Conservation (phyloP, 176 grass and related monocot genomes). For the Tillandsia leiboldiana region DNA sequence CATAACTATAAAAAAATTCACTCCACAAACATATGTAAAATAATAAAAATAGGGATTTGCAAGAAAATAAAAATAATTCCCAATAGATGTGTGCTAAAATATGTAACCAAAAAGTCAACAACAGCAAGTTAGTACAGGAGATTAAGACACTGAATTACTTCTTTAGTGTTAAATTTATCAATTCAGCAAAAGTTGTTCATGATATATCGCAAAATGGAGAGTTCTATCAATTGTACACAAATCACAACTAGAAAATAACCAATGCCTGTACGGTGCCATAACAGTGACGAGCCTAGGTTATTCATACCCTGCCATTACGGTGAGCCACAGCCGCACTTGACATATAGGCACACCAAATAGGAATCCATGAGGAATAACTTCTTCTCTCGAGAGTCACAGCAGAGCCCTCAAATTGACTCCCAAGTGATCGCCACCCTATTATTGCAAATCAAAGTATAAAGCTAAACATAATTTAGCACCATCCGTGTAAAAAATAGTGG, state of each 20-base stretch:
- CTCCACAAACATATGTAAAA: too few relatives aligned
- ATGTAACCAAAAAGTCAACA: not conserved
- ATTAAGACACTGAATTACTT: not conserved
- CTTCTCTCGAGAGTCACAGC: conserved; percentile 41
- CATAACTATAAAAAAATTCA: too few relatives aligned
- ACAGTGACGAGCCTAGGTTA: conserved; percentile 13
- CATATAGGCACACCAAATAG: conserved; percentile 86
- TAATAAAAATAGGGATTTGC: too few relatives aligned
- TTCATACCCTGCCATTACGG: conserved; percentile 67
- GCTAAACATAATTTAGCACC: conserved; percentile 9
- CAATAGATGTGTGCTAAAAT: not conserved
- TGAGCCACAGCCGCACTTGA: conserved; percentile 65
- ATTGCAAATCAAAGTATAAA: conserved; percentile 28
- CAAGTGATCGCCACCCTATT: conserved; percentile 88
- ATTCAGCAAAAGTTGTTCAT: not conserved
- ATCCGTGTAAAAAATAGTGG: not conserved
- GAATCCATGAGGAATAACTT: conserved; percentile 64
- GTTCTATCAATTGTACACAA: too few relatives aligned
- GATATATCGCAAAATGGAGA: too few relatives aligned
- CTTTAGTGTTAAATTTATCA: not conserved
- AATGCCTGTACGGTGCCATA: not conserved
- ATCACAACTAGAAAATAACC: not conserved
- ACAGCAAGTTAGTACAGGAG: not conserved
- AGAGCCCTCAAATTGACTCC: conserved; percentile 80
- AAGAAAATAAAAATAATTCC: too few relatives aligned